These are phyloP conservation scores for Exophiala alcalophila DNA, from an alignment of 2,329 filamentous ascomycete species.

Conservation along the genomic window DNA sequence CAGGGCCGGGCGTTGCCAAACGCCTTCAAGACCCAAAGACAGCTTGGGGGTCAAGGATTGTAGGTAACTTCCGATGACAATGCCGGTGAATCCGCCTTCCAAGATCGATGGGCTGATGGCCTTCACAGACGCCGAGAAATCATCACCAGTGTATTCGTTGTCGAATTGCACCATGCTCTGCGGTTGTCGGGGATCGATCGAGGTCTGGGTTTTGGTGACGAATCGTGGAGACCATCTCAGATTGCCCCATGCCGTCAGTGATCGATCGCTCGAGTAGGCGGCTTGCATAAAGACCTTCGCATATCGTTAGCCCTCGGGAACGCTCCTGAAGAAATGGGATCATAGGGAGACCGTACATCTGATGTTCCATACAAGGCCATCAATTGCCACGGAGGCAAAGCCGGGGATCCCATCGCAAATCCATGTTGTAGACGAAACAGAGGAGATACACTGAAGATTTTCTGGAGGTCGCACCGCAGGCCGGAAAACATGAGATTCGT, in stretches of 20 bases:
- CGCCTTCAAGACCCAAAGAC: conserved; percentile 82
- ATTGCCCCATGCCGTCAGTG: conserved; percentile 86
- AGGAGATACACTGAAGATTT: conserved; percentile 88
- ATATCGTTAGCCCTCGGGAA: conserved; percentile 13
- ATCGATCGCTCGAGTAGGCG: conserved; percentile 88
- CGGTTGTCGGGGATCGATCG: conserved; percentile 71
- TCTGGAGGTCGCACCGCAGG: conserved; percentile 92
- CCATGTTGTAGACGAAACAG: conserved; percentile 97
- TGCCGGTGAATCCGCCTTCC: conserved; percentile 89
- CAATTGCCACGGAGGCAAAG: conserved; percentile 91
- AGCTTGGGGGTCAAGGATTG: conserved; percentile 87
- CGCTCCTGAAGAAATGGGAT: neutral
- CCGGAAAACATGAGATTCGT: conserved; percentile 97
- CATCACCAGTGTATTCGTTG: conserved; percentile 88
- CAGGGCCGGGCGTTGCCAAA: conserved; percentile 86
- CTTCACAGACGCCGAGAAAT: conserved; percentile 92
- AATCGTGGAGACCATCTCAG: conserved; percentile 79
- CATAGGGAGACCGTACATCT: conserved; percentile 61
- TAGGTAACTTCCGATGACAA: conserved; percentile 92
- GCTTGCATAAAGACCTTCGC: conserved; percentile 88
- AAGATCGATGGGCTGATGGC: conserved; percentile 91
- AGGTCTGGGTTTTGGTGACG: conserved; percentile 82
- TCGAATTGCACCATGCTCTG: conserved; percentile 92
- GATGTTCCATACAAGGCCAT: conserved; percentile 89
- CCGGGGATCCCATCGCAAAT: conserved; percentile 86